Conservation (phyloP, 306 rosid species). For the Rosa lucieae region DNA sequence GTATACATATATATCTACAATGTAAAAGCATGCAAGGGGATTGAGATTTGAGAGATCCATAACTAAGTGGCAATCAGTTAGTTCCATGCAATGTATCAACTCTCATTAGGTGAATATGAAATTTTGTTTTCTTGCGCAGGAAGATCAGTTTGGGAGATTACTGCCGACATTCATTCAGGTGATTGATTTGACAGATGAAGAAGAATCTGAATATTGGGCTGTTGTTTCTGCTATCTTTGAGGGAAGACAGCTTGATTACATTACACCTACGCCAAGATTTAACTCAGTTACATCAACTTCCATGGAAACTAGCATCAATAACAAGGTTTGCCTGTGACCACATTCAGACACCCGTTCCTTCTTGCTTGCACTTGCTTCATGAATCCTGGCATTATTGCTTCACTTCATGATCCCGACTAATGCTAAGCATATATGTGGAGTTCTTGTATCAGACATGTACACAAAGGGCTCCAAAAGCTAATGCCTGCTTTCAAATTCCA, state of each 20-base stretch:
- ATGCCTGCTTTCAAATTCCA: conserved; percentile 30
- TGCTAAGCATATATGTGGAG: not conserved
- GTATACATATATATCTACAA: not conserved
- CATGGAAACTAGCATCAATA: conserved; percentile 68
- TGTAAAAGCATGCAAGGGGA: not conserved
- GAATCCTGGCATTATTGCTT: not conserved
- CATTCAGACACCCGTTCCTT: not conserved
- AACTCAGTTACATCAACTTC: conserved; percentile 56
- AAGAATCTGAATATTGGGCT: conserved; percentile 82
- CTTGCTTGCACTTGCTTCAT: not conserved
- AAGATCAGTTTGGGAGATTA: conserved; percentile 92
- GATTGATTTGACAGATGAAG: conserved; percentile 83
- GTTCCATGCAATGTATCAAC: not conserved
- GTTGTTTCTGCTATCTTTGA: conserved; percentile 82
- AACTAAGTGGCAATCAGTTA: not conserved
- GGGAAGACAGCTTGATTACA: conserved; percentile 66
- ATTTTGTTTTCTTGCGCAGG: conserved; percentile 46
- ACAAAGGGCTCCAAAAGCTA: conserved; percentile 19
- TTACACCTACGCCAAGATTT: conserved; percentile 41
- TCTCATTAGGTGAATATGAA: not conserved
- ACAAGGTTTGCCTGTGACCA: conserved; percentile 53
- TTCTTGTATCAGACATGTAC: not conserved
- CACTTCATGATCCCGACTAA: not conserved
- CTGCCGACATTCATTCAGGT: conserved; percentile 88
- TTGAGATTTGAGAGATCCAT: not conserved